Base-by-base conservation (phyloP, 306 rosid genomes). In the Vigna unguiculata region DNA sequence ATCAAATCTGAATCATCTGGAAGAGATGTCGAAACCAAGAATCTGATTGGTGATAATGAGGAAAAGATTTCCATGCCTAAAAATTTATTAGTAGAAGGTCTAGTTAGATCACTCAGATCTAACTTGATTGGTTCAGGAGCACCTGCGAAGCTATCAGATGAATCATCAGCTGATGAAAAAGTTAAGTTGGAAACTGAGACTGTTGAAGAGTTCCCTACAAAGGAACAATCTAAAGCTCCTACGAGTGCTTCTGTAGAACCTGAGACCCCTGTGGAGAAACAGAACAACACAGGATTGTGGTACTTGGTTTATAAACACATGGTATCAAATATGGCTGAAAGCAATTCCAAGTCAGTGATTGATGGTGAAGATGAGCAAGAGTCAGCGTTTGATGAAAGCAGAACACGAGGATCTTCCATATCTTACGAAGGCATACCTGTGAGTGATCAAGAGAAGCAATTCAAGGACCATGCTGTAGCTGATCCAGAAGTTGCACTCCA, bases 241-340 rank as follows among this genome's bases (percentile, higher is more conserved):
- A 17, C 1, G 46, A 54, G 75, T 62, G 76, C 51, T 74, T 78
- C 46, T 81, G 83, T n/a, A 76, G 83, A 76, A 69, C 46, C 71
- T 59, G 87, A 81, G 45, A 73, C 72, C 43, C 72, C 25, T 46
- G 55, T 54, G 60, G 91, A 81, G 74, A 86, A 85, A 68, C 88
- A 88, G 81, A 82, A 82, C 65, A 75, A 82, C 82, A 60, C 47
- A 34, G 85, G 86, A 51, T 64, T 92, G 52, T 96, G 99, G 99
- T 83, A 46, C 86, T 72, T 89, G 73, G 93, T 96, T 11, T 96
- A 87, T 65, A 91, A 87, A 85, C 99, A 87, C 83, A 91, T 96
- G 99, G 92, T 63, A 71, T 83, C 97, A 66, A 83, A 86, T 49
- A 60, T 74, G 66, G 83, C 63, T 66, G 90, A 57, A 77, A 67